These are phyloP conservation scores for Cystobasidiaceae sp. DNA, from an alignment of 1,284 basidiomycete species.

Conservation along the genomic window DNA sequence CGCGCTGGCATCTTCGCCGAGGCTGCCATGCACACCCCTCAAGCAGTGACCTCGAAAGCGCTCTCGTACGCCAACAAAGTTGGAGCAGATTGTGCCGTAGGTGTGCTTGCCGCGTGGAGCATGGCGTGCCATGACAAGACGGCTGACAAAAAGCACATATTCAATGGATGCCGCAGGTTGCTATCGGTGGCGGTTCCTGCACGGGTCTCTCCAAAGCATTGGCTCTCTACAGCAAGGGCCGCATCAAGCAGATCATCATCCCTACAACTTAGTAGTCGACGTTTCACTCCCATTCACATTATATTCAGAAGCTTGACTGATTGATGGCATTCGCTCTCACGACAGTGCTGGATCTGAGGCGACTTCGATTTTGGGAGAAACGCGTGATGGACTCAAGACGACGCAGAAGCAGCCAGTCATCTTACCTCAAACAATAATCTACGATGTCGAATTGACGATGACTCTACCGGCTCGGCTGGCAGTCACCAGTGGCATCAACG, in stretches of 20 bases:
- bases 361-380: slow-evolving; percentile 51
- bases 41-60: slow-evolving; percentile 49
- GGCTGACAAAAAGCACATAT: background rate
- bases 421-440: slow-evolving; percentile 51
- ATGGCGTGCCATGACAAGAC: too few relatives aligned
- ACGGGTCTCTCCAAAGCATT: slow-evolving; percentile 52
- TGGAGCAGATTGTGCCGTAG: slow-evolving; percentile 49
- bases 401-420: slow-evolving; percentile 47
- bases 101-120: background rate
- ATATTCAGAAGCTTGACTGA: too few relatives aligned
- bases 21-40: slow-evolving; percentile 53
- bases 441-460: slow-evolving; percentile 52
- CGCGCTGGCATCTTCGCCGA: slow-evolving; percentile 40
- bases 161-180: slow-evolving; percentile 23
- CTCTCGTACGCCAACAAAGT: slow-evolving; percentile 43
- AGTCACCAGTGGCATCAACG: slow-evolving; percentile 51
- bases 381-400: slow-evolving; percentile 47
- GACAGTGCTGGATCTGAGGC: slow-evolving; percentile 50
- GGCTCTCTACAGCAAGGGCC: slow-evolving; percentile 43
- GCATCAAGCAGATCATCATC: slow-evolving; percentile 51
- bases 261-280: slow-evolving; percentile 53
- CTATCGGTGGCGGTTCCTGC: slow-evolving; percentile 51
- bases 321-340: slow-evolving; percentile 12
- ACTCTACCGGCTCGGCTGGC: slow-evolving; percentile 50
- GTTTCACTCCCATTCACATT: too few relatives aligned